phyloP scores from a whole-genome alignment of 768 basidiomycete species.

The Leucocoprinus sp. region DNA sequence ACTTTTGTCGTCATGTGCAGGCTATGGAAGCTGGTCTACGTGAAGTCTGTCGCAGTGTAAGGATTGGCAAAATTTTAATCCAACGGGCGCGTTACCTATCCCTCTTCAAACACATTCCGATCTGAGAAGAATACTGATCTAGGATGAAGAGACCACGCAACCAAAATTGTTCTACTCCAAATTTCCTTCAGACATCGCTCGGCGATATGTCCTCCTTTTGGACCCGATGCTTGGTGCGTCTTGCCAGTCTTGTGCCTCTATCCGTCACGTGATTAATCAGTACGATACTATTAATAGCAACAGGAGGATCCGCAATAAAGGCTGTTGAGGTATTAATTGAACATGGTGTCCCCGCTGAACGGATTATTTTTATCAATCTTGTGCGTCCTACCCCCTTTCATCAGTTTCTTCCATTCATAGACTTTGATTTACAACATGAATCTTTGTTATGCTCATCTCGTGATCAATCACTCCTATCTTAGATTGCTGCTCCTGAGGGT shows the following conservation, averaged over 20 bases:
- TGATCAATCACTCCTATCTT: too few relatives aligned
- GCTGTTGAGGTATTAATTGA: constrained; percentile 92
- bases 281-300: constrained; percentile 40
- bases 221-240: constrained; percentile 93
- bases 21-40: constrained; percentile 97
- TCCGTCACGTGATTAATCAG: background rate
- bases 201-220: constrained; percentile 86
- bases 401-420: too few relatives aligned
- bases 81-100: constrained; percentile 60
- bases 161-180: constrained; percentile 93
- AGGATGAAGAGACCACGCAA: constrained; percentile 93
- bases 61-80: constrained; percentile 97
- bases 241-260: background rate
- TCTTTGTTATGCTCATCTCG: constrained; percentile 4
- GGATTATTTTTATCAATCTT: constrained; percentile 91
- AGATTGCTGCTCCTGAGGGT: constrained; percentile 93
- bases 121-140: background rate
- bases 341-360: constrained; percentile 87
- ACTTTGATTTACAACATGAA: background rate
- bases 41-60: constrained; percentile 88
- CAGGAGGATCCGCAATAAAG: constrained; percentile 96
- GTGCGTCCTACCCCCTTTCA: constrained; percentile 31
- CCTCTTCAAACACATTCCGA: background rate
- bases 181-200: constrained; percentile 88
- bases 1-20: constrained; percentile 27